Conservation (phyloP, 805 yeast species). For the Saccharomycopsis amapae region DNA sequence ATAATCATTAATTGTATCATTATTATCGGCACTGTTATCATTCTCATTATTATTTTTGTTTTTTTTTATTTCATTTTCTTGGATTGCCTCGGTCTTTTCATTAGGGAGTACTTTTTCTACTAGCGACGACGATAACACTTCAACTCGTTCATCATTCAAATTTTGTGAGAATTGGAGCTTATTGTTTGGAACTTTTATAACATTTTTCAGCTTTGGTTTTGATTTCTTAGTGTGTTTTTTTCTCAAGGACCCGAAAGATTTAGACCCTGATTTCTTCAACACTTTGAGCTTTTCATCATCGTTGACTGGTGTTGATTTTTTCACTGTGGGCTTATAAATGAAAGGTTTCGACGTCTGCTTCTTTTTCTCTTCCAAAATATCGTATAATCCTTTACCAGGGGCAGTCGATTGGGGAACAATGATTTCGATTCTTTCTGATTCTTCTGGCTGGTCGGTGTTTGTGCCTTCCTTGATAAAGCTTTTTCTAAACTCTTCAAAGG, state of each 20-base stretch:
- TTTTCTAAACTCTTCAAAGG: conserved; percentile 2
- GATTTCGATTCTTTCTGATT: conserved; percentile 1
- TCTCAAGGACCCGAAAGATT: not conserved
- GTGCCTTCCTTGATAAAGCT: not conserved
- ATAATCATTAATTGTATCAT: not conserved
- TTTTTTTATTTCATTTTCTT: conserved; percentile 18
- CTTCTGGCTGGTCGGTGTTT: not conserved
- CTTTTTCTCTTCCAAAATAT: conserved; percentile 13
- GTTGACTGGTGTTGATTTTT: not conserved
- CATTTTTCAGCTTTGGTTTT: not conserved
- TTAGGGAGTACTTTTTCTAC: no score
- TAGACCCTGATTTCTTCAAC: not conserved
- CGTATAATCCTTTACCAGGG: conserved; percentile 17
- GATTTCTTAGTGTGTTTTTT: not conserved
- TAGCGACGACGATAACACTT: no score
- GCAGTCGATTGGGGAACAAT: not conserved
- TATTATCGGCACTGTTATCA: conserved; percentile 13
- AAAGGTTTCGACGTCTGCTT: not conserved
- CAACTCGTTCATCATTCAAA: no score
- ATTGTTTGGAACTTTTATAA: conserved; percentile 1
- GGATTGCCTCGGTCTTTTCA: not conserved
- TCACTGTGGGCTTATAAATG: conserved; percentile 2
- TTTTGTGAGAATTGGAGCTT: no score
- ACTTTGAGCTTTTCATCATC: not conserved
- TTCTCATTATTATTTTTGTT: conserved; percentile 22